Conservation (phyloP, 2,329 filamentous ascomycete genomes). For the Colletotrichum somersetense region DNA sequence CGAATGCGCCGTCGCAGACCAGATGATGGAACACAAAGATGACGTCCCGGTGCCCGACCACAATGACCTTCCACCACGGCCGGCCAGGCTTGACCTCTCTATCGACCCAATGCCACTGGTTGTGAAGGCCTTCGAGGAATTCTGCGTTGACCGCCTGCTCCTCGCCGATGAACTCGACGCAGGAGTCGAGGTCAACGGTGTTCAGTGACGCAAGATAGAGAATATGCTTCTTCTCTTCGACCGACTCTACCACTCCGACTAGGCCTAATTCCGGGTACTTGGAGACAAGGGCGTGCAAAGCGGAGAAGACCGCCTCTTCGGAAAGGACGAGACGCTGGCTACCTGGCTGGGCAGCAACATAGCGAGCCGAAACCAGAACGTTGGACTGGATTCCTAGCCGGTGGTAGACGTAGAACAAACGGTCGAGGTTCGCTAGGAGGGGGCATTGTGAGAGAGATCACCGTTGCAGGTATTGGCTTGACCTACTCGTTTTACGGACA, state of each 20-base stretch:
- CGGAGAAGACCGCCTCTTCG: conserved; percentile 39
- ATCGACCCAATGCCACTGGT: conserved; percentile 32
- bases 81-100: conserved; percentile 10
- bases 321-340: conserved; percentile 15
- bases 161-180: conserved; percentile 35
- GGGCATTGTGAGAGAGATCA: not conserved
- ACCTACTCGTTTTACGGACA: conserved; percentile 24
- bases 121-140: conserved; percentile 20
- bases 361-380: conserved; percentile 43
- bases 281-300: conserved; percentile 41
- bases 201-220: conserved; percentile 30
- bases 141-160: not conserved
- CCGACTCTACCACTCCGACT: conserved; percentile 35
- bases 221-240: conserved; percentile 15
- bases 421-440: conserved; percentile 30
- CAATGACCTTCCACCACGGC: conserved; percentile 38
- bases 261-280: conserved; percentile 41
- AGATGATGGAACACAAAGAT: conserved; percentile 37
- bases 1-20: conserved; percentile 35
- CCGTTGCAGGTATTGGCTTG: not conserved
- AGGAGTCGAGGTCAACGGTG: conserved; percentile 26
- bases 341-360: conserved; percentile 19
- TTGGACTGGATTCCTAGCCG: conserved; percentile 46
- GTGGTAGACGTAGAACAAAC: conserved; percentile 43
- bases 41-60: conserved; percentile 29